Evolutionary conservation across 2,329 filamentous ascomycete genomes (phyloP), one percentile per base, ranked within the genome.

Genomic region (Ascochyta fabae): DNA sequence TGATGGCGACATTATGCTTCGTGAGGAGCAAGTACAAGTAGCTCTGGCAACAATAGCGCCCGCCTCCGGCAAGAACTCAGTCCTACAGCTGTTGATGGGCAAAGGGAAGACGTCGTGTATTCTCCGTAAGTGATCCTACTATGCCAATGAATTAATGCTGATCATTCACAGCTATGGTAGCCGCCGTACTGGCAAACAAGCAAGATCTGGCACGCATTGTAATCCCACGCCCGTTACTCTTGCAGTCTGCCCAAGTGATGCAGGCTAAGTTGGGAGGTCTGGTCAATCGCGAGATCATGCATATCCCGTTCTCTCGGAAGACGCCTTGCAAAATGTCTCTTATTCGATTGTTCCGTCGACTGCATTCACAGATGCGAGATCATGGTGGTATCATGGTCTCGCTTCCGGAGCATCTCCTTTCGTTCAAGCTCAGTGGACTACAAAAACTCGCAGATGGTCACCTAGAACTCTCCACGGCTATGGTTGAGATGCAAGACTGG

Each of bases 81-180:
- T 89, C 0, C 61, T 88, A 1, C 87, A 89, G 58, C 81, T 89
- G 72, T 86, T 88, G 57, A 89, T 89, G 86, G 87, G 87, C 0
- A 80, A 87, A 74, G 82, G 84, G 0, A 87, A 87, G 69, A 86
- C 84, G 0, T 88, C 87, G 0, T 84, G 90, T 1, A 90, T 92
- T 12, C 51, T 72, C 1, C 69, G 64, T 71, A 63, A 59, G 63
- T 64, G 15, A 1, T 0, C 6, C 4, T 5, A 22, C 6, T 4
- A 85, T 85, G 0, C 10, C 27, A 2, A n/a, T 6, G n/a, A 81
- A 88, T 1, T 88, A 89, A 6, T n/a, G 16, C 53, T 71, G 48
- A 62, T 49, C 13, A 16, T n/a, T 50, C 8, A 9, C 46, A 64
- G 69, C 88, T 0, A 86, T 89, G 34, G 82, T 88, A 0, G 83